These are phyloP conservation scores for Rhizophagus sp. DNA, from an alignment of 192 early-diverging fungal genomes.

Conservation along the genomic window DNA sequence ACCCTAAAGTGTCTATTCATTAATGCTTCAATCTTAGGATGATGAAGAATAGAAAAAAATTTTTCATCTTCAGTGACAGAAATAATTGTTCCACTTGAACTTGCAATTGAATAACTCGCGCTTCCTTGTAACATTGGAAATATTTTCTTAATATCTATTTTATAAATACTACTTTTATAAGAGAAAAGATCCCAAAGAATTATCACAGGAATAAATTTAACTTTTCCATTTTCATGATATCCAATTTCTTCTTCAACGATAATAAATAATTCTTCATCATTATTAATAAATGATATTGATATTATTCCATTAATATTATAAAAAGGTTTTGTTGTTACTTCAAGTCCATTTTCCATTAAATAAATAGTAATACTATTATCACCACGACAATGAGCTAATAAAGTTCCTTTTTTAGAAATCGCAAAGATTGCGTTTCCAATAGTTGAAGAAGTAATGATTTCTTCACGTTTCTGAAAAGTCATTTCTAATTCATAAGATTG, in stretches of 20 bases:
- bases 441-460: too few relatives aligned
- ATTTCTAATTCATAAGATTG: neutral
- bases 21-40: neutral
- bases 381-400: neutral
- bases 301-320: neutral
- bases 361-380: neutral
- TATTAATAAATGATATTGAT: neutral
- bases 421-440: neutral
- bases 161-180: neutral
- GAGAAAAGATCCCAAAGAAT: neutral
- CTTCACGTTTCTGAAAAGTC: neutral
- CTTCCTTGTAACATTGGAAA: neutral
- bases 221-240: neutral
- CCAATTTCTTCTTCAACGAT: neutral
- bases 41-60: too few relatives aligned
- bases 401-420: neutral
- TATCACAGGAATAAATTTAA: neutral
- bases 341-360: neutral
- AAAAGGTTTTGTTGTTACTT: neutral
- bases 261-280: neutral
- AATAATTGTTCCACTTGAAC: neutral
- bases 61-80: too few relatives aligned
- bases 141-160: neutral
- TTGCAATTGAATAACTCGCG: neutral
- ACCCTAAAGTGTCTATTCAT: too few relatives aligned